Base-by-base conservation (phyloP, 805 yeast genomes). In the Candida gorgasii region DNA sequence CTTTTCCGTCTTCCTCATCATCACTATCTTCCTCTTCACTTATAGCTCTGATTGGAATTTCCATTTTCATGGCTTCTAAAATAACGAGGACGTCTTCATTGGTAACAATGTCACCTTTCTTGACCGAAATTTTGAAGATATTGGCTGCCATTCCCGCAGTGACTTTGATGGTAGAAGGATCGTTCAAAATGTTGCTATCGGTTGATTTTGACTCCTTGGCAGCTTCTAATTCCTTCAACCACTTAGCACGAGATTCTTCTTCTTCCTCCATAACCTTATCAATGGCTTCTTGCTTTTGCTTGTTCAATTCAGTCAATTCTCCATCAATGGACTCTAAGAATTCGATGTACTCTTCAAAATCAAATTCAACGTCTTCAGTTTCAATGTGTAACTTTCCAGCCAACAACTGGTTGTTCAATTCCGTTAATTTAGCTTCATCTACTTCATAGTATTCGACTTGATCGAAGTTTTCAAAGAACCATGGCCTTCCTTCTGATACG, bases 1-100 rank as follows among this genome's bases (percentile, higher is more conserved):
- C 20, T 3, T 45, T 45, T 7, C 29, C 34, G 8, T 12, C 40
- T 8, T 45, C 51, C 14, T 45, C 45, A 19, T 48, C 51, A 16
- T 51, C 55, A 26, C 47, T 51, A 19, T 46, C 46, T 6, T 42
- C 45, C 2, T 40, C 50, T 23, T 45, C 53, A 29, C 35, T 38
- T 6, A 50, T 44, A 13, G 59, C 46, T 40, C 58, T 53, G 2
- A 63, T 40, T 7, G 65, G 56, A 24, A 63, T 61, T 43, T 63
- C 68, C 67, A 63, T 63, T 32, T 63, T 63, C 68, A 63, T 63
- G 5, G 68, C 63, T 46, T 63, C 68, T 9, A 63, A 43, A 35
- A 63, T 48, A 12, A 61, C 42, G 16, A 57, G 30, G 13, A 51
- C 51, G 40, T 59, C 62, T 16, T 49, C 53, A 1, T 22, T 31